Conservation (phyloP, 805 yeast genomes). For the Candida quercuum region DNA sequence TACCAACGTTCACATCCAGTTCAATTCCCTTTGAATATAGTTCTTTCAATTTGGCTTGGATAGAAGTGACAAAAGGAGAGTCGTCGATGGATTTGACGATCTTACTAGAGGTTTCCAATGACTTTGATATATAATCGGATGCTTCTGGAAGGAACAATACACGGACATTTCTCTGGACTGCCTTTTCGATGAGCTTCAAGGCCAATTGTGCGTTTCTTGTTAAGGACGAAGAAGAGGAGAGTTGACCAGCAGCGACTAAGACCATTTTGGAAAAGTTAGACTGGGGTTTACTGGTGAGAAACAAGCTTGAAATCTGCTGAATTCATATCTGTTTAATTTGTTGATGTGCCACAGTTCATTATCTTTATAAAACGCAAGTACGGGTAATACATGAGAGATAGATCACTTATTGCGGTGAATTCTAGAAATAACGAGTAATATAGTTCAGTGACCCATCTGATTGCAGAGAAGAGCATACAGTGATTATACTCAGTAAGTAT, state of each 20-base stretch:
- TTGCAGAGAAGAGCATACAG: no score
- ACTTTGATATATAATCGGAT: slow-evolving; percentile 71
- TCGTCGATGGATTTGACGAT: slow-evolving; percentile 46
- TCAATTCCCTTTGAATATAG: slow-evolving; percentile 29
- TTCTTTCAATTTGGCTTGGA: slow-evolving; percentile 40
- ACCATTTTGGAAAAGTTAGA: slow-evolving; percentile 34
- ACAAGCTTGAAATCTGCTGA: no score
- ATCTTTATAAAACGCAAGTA: no score
- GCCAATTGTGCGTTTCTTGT: slow-evolving; percentile 56
- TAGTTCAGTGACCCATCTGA: no score
- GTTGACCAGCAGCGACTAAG: slow-evolving; percentile 78
- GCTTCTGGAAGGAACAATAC: slow-evolving; percentile 91
- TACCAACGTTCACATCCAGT: slow-evolving; percentile 74
- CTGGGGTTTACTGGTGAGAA: no score
- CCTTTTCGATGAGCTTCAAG: slow-evolving; percentile 52
- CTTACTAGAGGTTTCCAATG: slow-evolving; percentile 45
- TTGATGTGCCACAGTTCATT: no score
- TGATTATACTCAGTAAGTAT: no score
- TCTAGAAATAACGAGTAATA: no score
- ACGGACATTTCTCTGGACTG: slow-evolving; percentile 54
- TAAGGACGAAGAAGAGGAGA: slow-evolving; percentile 67
- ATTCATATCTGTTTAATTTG: no score
- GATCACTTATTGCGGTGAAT: no score
- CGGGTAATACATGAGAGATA: no score
- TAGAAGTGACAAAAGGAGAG: slow-evolving; percentile 36